These are phyloP conservation scores for Cenococcum geophilum DNA, from an alignment of 495 filamentous ascomycete genomes.

Conservation along the genomic window DNA sequence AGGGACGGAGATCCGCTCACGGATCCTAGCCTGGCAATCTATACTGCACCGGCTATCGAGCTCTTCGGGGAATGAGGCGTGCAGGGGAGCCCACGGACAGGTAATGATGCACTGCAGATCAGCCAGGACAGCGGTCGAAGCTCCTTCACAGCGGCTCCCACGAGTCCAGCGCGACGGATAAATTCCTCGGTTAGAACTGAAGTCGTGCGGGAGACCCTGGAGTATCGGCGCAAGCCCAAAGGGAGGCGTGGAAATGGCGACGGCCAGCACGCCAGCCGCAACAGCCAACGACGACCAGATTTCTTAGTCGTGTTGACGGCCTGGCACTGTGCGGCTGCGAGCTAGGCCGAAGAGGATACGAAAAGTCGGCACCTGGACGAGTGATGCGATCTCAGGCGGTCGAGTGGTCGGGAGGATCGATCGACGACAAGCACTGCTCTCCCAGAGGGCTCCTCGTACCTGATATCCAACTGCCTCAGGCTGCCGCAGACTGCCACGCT, in stretches of 20 bases:
- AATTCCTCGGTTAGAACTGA: slow-evolving; percentile 20
- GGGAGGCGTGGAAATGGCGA: slow-evolving; percentile 3
- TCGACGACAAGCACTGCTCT: neutral
- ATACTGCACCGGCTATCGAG: slow-evolving; percentile 31
- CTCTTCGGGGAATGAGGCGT: slow-evolving; percentile 25
- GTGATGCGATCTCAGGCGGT: neutral
- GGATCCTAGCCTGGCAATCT: slow-evolving; percentile 28
- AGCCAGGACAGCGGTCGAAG: slow-evolving; percentile 8
- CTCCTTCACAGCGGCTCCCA: neutral
- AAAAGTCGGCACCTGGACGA: too few species aligned
- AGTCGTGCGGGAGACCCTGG: neutral
- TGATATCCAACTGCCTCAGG: neutral
- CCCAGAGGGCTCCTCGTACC: neutral
- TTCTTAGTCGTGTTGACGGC: too few species aligned
- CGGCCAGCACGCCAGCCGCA: neutral
- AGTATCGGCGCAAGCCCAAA: neutral
- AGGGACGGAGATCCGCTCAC: slow-evolving; percentile 14
- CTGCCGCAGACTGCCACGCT: neutral
- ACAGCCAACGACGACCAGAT: too few species aligned
- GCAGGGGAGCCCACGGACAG: slow-evolving; percentile 22
- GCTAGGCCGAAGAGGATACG: too few species aligned
- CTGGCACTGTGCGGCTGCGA: too few species aligned
- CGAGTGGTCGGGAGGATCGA: neutral
- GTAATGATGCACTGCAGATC: slow-evolving; percentile 33
- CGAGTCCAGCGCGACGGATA: slow-evolving; percentile 19